Evolutionary conservation across 139 green algal genomes (phyloP).

Genomic region (Coccomyxa sp.): DNA sequence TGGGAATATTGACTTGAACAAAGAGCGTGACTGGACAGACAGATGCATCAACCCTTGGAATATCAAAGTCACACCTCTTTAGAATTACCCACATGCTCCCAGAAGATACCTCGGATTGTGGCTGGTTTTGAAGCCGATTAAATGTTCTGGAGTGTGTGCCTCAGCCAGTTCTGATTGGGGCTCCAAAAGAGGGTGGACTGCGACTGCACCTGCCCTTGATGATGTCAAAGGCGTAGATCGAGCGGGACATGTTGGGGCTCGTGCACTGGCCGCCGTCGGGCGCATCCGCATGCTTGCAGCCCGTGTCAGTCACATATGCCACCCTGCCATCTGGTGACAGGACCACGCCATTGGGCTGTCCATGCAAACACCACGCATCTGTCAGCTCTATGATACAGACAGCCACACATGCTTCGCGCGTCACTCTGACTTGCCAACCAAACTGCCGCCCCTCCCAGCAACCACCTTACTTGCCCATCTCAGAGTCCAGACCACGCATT

Average conservation of each 20-base stretch:
- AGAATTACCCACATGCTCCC: no score
- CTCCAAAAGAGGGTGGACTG: background rate
- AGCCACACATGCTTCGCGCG: background rate
- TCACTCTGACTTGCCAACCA: background rate
- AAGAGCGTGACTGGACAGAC: no score
- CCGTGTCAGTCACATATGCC: background rate
- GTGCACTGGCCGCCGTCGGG: background rate
- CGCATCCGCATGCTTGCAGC: background rate
- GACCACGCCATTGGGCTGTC: slow-evolving; percentile 1
- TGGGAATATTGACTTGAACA: no score
- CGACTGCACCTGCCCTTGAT: background rate
- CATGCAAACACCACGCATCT: background rate
- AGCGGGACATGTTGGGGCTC: background rate
- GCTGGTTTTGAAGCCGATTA: no score
- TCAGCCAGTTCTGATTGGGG: background rate
- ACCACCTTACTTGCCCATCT: background rate
- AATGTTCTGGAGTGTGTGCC: no score
- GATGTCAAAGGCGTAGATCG: background rate
- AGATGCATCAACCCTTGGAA: no score
- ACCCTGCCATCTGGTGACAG: background rate
- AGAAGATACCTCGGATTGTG: no score
- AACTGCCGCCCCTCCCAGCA: background rate
- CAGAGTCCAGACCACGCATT: background rate
- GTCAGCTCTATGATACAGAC: background rate
- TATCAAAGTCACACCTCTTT: no score